Base-by-base conservation (phyloP, 768 basidiomycete species). In the Gloeopeniophorella convolvens region DNA sequence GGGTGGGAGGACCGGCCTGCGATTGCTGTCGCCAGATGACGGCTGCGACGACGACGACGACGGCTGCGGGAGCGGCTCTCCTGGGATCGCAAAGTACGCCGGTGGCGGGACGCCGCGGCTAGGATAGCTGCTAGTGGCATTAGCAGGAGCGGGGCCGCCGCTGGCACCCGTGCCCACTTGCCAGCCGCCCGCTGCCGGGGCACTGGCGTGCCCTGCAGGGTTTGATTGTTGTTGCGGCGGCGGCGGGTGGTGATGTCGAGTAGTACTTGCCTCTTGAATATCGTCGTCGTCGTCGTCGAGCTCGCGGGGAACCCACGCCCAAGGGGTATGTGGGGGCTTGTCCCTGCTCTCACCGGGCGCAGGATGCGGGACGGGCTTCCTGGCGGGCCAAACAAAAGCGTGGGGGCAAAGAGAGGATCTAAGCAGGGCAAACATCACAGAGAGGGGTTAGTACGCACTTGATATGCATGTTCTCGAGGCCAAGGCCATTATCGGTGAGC, bases 251-350 rank as follows among this genome's bases (percentile, higher is more conserved):
- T 46, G 57, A 28, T 60, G 37, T 18, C 52, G 51, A 13, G 50
- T 13, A 24, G 55, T 43, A 42, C 46, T 42, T 57, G 48, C 23
- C 34, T 39, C 46, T 46, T 42, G 63, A 40, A 30, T 54, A 55
- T 16, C 62, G 65, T 28, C 69, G 61, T 16, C 62, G 65, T 28
- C 69, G 61, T 8, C 61, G 51, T 18, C 81, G 66, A 49, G 68
- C 66, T 30, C 72, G 61, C 21, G 82, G 77, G 64, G 74, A 18
- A 58, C 80, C 85, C 85, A 88, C 48, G 85, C 73, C 85, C 85
- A 88, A 7, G 85, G 85, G 0, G 85, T 86, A 12, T 74, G 70
- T 5, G 70, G 66, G 13, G 65, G 67, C 15, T 67, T 67, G 16
- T 69, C 67, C 39, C 61, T 48, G 34, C 15, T 20, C 15, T 3